These are phyloP conservation scores for Colletotrichum spaethianum DNA, from an alignment of 2,329 filamentous ascomycete genomes.

Conservation along the genomic window DNA sequence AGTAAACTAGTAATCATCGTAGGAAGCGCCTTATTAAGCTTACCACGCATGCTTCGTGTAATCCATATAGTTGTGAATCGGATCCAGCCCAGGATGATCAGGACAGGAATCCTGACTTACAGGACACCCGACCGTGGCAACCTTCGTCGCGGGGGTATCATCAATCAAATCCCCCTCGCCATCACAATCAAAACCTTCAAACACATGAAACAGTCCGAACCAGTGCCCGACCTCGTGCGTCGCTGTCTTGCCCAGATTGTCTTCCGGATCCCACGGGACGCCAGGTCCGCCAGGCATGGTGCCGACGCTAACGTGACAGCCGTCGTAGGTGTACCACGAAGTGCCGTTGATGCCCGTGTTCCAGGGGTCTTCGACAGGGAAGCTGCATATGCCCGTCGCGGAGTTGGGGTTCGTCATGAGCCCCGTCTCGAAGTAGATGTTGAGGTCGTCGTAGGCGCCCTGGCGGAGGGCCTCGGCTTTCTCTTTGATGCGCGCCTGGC, in stretches of 20 bases:
- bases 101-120: conserved; percentile 49
- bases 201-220: conserved; percentile 60
- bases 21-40: accelerated
- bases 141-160: conserved; percentile 50
- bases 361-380: conserved; percentile 49
- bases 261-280: conserved; percentile 38
- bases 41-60: conserved; percentile 45
- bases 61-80: conserved; percentile 49
- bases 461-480: conserved; percentile 46
- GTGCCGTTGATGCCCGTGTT: conserved; percentile 34
- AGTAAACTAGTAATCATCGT: background rate
- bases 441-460: conserved; percentile 55
- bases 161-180: conserved; percentile 51
- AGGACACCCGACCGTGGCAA: conserved; percentile 50
- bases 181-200: conserved; percentile 52
- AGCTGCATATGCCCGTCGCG: conserved; percentile 57
- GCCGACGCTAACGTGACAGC: conserved; percentile 40
- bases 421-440: conserved; percentile 56
- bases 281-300: conserved; percentile 41
- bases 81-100: conserved; percentile 44
- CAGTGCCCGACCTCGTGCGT: conserved; percentile 60
- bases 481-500: conserved; percentile 24
- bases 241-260: conserved; percentile 45
- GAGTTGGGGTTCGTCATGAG: conserved; percentile 34
- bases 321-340: conserved; percentile 37